phyloP scores from a whole-genome alignment of 176 grass and related monocot species.

The Carex littledalei region DNA sequence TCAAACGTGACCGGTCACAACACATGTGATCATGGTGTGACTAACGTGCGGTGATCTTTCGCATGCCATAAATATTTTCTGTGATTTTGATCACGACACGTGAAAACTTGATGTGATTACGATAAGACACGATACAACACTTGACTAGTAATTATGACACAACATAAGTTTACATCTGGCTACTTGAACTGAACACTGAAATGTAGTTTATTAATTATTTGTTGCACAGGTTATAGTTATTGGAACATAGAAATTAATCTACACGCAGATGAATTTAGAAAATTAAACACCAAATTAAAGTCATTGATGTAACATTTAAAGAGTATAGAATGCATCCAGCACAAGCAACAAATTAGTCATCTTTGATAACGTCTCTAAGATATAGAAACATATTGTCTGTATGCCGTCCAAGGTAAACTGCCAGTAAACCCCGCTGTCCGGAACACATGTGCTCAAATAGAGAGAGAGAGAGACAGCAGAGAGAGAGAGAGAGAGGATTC shows the following conservation, averaged over 20 bases:
- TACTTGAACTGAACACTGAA: too few species aligned
- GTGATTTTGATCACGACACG: too few species aligned
- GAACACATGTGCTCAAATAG: too few species aligned
- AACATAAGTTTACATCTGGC: too few species aligned
- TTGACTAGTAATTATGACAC: too few species aligned
- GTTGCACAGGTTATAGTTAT: neutral
- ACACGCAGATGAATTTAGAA: neutral
- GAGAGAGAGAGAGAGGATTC: neutral
- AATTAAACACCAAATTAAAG: neutral
- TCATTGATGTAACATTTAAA: neutral
- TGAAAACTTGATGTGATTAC: too few species aligned
- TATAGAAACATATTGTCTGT: neutral
- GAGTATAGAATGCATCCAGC: neutral
- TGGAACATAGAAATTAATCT: neutral
- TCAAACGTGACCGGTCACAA: too few species aligned
- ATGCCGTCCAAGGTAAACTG: neutral
- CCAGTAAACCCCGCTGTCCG: neutral
- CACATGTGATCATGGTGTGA: too few species aligned
- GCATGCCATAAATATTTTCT: too few species aligned
- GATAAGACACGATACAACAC: too few species aligned
- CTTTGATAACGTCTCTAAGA: neutral
- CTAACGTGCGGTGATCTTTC: too few species aligned
- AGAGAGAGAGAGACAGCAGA: neutral
- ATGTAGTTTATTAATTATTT: neutral
- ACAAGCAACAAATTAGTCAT: neutral